phyloP scores from a whole-genome alignment of 306 rosid species.

The Prinsepia uniflora region DNA sequence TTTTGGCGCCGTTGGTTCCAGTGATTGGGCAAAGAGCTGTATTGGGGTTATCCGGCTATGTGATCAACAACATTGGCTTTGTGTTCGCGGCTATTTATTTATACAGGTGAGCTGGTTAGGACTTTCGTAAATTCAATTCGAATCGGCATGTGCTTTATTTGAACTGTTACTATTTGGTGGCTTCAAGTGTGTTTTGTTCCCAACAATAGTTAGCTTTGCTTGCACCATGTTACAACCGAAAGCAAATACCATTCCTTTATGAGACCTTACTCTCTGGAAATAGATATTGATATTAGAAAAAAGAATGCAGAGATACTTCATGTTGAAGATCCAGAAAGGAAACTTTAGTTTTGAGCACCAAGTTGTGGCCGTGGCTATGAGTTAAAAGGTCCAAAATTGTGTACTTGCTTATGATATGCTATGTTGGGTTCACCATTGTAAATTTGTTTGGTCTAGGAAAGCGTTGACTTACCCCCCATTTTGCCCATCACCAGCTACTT shows the following conservation, averaged over 20 bases:
- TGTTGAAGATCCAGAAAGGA: neutral
- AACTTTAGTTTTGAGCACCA: neutral
- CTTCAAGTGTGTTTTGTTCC: neutral
- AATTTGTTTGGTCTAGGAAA: neutral
- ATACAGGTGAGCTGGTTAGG: constrained; percentile 45
- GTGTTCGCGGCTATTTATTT: constrained; percentile 60
- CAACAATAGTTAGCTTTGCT: neutral
- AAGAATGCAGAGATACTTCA: neutral
- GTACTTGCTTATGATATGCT: neutral
- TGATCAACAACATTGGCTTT: constrained; percentile 65
- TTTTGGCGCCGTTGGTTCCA: constrained; percentile 37
- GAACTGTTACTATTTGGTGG: neutral
- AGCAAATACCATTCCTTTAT: too few species aligned
- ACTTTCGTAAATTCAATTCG: neutral
- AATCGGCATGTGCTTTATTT: neutral
- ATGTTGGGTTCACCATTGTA: neutral
- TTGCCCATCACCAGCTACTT: neutral
- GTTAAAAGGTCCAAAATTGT: neutral
- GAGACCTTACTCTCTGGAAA: neutral
- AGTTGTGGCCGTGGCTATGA: neutral
- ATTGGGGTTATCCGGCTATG: constrained; percentile 57
- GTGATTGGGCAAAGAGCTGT: constrained; percentile 57
- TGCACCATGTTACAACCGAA: neutral
- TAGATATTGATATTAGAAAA: neutral
- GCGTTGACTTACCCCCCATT: neutral